Evolutionary conservation across 495 filamentous ascomycete genomes (phyloP).

Genomic region (Parathielavia hyrcaniae): DNA sequence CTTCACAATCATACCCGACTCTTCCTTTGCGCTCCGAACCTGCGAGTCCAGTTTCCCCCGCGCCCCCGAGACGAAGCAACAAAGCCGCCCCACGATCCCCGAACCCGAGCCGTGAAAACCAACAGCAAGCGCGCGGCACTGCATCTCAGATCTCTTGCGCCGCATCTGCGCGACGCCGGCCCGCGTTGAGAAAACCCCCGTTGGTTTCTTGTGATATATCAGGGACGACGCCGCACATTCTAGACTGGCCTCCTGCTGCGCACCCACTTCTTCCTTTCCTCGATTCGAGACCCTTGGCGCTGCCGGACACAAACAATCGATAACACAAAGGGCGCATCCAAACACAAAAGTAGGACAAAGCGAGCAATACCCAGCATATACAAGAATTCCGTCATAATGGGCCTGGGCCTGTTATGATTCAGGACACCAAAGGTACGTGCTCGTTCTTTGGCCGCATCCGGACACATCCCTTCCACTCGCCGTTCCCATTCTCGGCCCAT

Average conservation of each 20-base stretch:
- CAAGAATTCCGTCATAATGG: conserved; percentile 12
- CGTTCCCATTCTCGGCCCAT: neutral
- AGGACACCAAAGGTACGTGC: conserved; percentile 30
- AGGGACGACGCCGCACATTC: neutral
- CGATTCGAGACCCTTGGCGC: conserved; percentile 3
- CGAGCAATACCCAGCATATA: neutral
- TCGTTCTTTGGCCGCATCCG: conserved; percentile 16
- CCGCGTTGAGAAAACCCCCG: neutral
- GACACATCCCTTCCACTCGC: neutral
- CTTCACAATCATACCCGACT: too few species aligned
- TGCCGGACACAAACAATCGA: neutral
- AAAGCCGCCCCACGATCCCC: neutral
- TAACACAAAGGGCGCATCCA: neutral
- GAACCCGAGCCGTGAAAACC: neutral
- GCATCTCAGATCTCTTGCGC: neutral
- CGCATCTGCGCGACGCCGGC: neutral
- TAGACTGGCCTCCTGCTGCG: too few species aligned
- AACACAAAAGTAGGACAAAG: conserved; percentile 6
- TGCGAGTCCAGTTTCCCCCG: too few species aligned
- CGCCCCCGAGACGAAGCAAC: neutral
- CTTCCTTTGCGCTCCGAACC: too few species aligned
- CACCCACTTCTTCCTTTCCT: neutral
- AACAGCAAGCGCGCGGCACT: neutral
- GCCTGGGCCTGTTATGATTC: conserved; percentile 30
- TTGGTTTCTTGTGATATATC: conserved; percentile 4